Evolutionary conservation across 495 filamentous ascomycete species (phyloP), one percentile per base, ranked within the genome.

Genomic region (Penicillium odoratum): DNA sequence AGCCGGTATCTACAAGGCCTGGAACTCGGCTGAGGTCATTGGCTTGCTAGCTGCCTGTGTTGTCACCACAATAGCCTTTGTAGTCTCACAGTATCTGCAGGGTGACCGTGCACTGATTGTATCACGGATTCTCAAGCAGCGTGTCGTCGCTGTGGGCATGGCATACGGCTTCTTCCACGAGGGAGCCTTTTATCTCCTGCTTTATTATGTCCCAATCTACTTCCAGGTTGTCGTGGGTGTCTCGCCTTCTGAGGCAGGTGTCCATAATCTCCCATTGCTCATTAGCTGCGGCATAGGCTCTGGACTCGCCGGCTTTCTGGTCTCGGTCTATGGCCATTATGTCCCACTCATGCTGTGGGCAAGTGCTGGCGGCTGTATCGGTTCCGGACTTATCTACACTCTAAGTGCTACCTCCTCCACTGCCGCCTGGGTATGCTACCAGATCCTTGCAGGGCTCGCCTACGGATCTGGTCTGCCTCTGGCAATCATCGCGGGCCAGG

Each of bases 1-100:
- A 60, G 76, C 72, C 31, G 76, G 76, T 13, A 48, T 48, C 2
- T 64, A 56, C 3, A 64, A 71, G 33, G 3, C 64, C 7, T 79
- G 76, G 76, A 60, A 50, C 44, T 53, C 45, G 5, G 53, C 60
- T 6, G 34, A 40, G 3, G 67, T 77, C 11, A 64, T 79, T 9
- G 74, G 70, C 11, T 28, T 33, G 38, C 45, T 78, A 0, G 43
- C 54, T 7, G 31, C 26, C 6, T 5, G 3, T 25, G 5, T 36
- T 3, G 25, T 53, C n/a, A 15, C 29, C 15, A 5, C 53, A 16
- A 30, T 38, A 29, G 56, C 28, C 28, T 53, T 47, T n/a, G 49
- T 11, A 5, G 8, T 53, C 8, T 8, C 8, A 2, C 13, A 58
- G 48, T 47, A 8, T 7, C 15, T 7, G 8, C 40, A 18, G 7